These are phyloP conservation scores for Sanghuangporus baumii DNA, from an alignment of 1,284 basidiomycete genomes.

Conservation along the genomic window DNA sequence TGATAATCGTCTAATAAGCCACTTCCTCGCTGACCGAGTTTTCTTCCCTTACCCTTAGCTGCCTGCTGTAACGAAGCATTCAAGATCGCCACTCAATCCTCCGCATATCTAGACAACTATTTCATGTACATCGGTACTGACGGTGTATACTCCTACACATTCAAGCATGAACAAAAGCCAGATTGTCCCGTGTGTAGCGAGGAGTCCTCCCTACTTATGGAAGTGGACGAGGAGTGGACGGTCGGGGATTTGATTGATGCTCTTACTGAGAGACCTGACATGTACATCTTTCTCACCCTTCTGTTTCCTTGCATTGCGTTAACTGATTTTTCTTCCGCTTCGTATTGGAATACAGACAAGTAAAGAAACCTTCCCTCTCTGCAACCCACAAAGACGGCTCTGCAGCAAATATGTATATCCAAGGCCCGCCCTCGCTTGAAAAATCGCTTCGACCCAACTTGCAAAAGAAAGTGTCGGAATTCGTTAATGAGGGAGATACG, in stretches of 20 bases:
- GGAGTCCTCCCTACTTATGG: slow-evolving; percentile 65
- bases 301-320: slow-evolving; percentile 8
- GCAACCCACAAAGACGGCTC: slow-evolving; percentile 32
- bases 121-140: slow-evolving; percentile 98
- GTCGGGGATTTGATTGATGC: slow-evolving; percentile 84
- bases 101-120: slow-evolving; percentile 95
- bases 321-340: background rate
- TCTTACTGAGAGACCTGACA: slow-evolving; percentile 78
- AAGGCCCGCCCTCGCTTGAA: slow-evolving; percentile 88
- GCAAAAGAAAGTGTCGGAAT: slow-evolving; percentile 76
- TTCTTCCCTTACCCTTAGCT: slow-evolving; percentile 42
- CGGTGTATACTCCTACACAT: slow-evolving; percentile 96
- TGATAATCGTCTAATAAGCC: background rate
- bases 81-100: slow-evolving; percentile 95
- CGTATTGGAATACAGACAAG: slow-evolving; percentile 57
- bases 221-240: slow-evolving; percentile 65
- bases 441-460: slow-evolving; percentile 85
- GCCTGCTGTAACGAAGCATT: slow-evolving; percentile 99
- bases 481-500: slow-evolving; percentile 72
- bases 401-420: slow-evolving; percentile 79
- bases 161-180: slow-evolving; percentile 87
- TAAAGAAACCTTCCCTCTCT: slow-evolving; percentile 87
- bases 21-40: background rate
- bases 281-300: slow-evolving; percentile 48
- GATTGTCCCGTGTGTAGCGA: slow-evolving; percentile 99